These are phyloP conservation scores for Lonicera japonica DNA, from an alignment of 129 eudicot genomes.

Conservation along the genomic window DNA sequence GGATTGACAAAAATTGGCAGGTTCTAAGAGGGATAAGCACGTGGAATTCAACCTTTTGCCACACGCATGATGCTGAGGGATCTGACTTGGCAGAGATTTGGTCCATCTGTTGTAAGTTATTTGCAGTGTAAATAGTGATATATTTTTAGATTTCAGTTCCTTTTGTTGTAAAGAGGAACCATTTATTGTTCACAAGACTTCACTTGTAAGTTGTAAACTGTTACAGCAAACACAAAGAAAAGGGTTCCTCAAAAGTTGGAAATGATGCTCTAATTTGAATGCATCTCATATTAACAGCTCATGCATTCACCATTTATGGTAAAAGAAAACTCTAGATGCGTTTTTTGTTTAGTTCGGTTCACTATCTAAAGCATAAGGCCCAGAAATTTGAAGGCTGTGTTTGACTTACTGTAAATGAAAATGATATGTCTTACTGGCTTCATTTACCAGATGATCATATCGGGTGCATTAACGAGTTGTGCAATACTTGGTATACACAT, in stretches of 20 bases:
- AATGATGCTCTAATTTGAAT: conserved; percentile 5
- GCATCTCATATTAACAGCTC: not conserved
- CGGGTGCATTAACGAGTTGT: too few relatives aligned
- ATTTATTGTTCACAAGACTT: not conserved
- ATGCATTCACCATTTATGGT: not conserved
- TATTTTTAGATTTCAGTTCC: conserved; percentile 24
- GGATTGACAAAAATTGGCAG: conserved; percentile 13
- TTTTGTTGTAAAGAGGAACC: conserved; percentile 28
- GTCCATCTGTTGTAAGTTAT: conserved; percentile 23
- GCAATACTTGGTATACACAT: too few relatives aligned
- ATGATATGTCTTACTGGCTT: too few relatives aligned
- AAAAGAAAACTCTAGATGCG: too few relatives aligned
- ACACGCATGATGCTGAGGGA: conserved; percentile 1
- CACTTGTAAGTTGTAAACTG: conserved; percentile 7
- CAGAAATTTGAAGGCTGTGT: too few relatives aligned
- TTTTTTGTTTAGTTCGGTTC: not conserved
- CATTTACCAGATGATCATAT: too few relatives aligned
- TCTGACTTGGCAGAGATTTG: conserved; percentile 14
- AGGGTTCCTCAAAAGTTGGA: not conserved
- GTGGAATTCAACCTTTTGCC: not conserved
- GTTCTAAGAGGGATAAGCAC: conserved; percentile 13
- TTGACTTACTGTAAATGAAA: too few relatives aligned
- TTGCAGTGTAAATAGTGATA: conserved; percentile 43
- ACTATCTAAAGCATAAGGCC: not conserved
- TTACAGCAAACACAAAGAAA: not conserved